Conservation (phyloP, 805 yeast genomes). For the Wickerhamomyces sydowiorum region DNA sequence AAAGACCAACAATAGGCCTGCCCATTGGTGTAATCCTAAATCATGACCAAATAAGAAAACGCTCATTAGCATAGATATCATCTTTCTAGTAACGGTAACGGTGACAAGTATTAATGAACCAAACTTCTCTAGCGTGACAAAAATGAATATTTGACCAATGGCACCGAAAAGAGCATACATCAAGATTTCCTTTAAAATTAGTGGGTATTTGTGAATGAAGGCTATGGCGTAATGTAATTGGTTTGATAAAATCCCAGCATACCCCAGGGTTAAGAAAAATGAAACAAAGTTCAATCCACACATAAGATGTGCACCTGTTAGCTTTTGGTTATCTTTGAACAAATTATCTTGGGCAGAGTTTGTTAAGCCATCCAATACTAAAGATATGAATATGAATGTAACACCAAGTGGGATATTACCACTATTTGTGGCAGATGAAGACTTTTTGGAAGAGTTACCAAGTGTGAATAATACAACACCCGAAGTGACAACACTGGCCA, state of each 20-base stretch:
- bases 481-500: conserved; percentile 69
- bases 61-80: conserved; percentile 90
- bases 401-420: conserved; percentile 52
- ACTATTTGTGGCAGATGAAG: conserved; percentile 25
- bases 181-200: conserved; percentile 51
- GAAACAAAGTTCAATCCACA: conserved; percentile 50
- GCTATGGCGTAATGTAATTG: conserved; percentile 45
- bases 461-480: conserved; percentile 83
- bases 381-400: conserved; percentile 47
- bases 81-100: conserved; percentile 93
- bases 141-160: conserved; percentile 91
- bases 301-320: conserved; percentile 90
- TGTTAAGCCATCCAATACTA: conserved; percentile 85
- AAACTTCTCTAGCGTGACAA: conserved; percentile 73
- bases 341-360: conserved; percentile 90
- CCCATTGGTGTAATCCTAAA: conserved; percentile 62
- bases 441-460: conserved; percentile 31
- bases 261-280: conserved; percentile 41
- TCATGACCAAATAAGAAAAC: conserved; percentile 83
- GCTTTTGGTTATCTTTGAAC: conserved; percentile 42
- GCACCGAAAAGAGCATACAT: conserved; percentile 78
- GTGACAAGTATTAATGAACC: conserved; percentile 85
- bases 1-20: conserved; percentile 75
- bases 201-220: conserved; percentile 48
- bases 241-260: conserved; percentile 34